Evolutionary conservation across 495 filamentous ascomycete species (phyloP), one percentile per base, ranked within the genome.

Genomic region (Daldinia decipiens): DNA sequence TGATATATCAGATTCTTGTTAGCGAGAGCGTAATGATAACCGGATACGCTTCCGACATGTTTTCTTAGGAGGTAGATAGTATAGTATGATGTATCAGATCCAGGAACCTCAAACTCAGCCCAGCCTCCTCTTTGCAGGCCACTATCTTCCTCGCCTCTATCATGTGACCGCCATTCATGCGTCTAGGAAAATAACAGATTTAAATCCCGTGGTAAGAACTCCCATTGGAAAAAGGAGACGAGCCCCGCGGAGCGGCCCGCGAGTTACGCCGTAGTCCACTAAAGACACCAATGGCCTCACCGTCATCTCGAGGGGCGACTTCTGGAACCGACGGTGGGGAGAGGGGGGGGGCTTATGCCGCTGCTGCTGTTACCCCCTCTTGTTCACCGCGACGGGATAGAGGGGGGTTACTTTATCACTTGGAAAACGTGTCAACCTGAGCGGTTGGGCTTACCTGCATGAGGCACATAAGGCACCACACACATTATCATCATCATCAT

Each of bases 371-470:
- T 40, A 31, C 34, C 50, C 21, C 50, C 57, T 55, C 58, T 51
- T 26, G 32, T 52, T 52, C 43, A 13, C 39, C 54, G 36, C 54
- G 34, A 55, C 58, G 45, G 59, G 51, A 26, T 43, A 17, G 9
- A 57, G 38, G 63, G 52, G 62, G 36, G 69, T 63, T 67, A 45
- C 53, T 50, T 19, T 67, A 67, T 57, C 64, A 67, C 59, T 26
- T 56, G 13, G 15, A 71, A 71, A 71, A 67, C 47, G 43, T 63
- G 69, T 67, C 69, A n/a, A 62, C 50, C 62, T 71, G 52, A 71
- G 17, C 32, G 36, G 69, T 71, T 67, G 69, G 69, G 69, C 69
- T 43, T 67, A 55, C 69, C 12, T 71, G 68, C 68, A 71, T 71
- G 39, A 57, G 58, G 58, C 43, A 59, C 40, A 9, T 45, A 47